These are phyloP conservation scores for Phytophthora cactorum DNA, from an alignment of 352 stramenopile species.

Conservation along the genomic window DNA sequence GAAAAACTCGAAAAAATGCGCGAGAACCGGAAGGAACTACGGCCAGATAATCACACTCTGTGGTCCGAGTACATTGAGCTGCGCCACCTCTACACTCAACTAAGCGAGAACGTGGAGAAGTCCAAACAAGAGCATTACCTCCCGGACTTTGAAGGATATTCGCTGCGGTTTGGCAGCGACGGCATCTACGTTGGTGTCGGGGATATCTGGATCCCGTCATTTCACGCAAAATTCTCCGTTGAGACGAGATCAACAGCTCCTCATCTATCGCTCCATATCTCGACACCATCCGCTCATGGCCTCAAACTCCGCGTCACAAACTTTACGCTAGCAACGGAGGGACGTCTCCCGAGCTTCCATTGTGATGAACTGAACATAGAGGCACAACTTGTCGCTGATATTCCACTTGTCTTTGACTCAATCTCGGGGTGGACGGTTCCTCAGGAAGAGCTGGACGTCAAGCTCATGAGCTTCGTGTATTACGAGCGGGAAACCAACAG, in stretches of 20 bases:
- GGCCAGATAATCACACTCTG: constrained; percentile 51
- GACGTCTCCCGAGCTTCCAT: constrained; percentile 70
- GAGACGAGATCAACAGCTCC: constrained; percentile 66
- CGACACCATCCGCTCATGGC: constrained; percentile 54
- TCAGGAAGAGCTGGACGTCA: constrained; percentile 61
- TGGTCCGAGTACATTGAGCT: constrained; percentile 81
- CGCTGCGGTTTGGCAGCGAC: constrained; percentile 68
- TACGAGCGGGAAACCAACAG: constrained; percentile 71
- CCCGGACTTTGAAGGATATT: constrained; percentile 65
- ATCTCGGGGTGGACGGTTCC: constrained; percentile 70
- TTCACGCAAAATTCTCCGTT: constrained; percentile 74
- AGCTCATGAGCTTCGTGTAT: constrained; percentile 75
- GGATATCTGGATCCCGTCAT: constrained; percentile 77
- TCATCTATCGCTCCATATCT: constrained; percentile 71
- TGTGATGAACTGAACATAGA: constrained; percentile 83
- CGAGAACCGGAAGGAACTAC: constrained; percentile 39
- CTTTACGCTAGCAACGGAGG: constrained; percentile 72
- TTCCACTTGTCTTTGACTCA: constrained; percentile 68
- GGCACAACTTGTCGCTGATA: constrained; percentile 66
- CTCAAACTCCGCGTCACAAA: constrained; percentile 72
- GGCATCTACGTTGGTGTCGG: constrained; percentile 77
- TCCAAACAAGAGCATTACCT: constrained; percentile 76
- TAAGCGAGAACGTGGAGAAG: constrained; percentile 64
- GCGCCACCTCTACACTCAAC: constrained; percentile 61
- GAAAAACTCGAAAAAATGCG: constrained; percentile 71